Evolutionary conservation across 176 grass and related monocot genomes (phyloP).

Genomic region (Cenchrus fungigraminus): DNA sequence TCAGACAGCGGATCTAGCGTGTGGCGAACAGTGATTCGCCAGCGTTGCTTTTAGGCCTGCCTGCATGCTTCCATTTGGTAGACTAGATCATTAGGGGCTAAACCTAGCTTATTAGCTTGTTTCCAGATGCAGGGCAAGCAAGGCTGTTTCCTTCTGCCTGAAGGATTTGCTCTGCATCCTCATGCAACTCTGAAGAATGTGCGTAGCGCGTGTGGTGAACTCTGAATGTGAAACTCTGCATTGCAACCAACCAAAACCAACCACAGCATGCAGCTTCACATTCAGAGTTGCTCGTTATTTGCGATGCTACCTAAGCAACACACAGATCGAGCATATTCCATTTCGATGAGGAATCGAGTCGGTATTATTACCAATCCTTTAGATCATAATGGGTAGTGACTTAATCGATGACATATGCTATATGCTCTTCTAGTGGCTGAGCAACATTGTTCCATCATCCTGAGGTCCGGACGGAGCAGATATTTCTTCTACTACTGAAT

Average conservation of each 20-base stretch:
- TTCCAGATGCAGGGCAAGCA: conserved; percentile 14
- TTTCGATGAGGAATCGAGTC: too few relatives aligned
- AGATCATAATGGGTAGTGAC: conserved; percentile 1
- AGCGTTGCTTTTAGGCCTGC: conserved; percentile 3
- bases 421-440: conserved; percentile 43
- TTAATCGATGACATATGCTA: not conserved
- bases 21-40: not conserved
- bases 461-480: conserved; percentile 22
- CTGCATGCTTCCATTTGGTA: not conserved
- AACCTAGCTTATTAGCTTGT: not conserved
- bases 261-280: not conserved
- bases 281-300: not conserved
- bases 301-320: too few relatives aligned
- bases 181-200: too few relatives aligned
- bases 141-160: conserved; percentile 24
- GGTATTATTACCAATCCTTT: not conserved
- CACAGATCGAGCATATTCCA: too few relatives aligned
- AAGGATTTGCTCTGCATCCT: conserved; percentile 19
- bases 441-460: not conserved
- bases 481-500: not conserved
- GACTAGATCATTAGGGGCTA: not conserved
- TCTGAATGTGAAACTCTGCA: too few relatives aligned
- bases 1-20: conserved; percentile 7
- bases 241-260: too few relatives aligned
- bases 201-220: too few relatives aligned